Conservation (phyloP, 371 early-diverging fungal genomes). For the Rhizopus arrhizus region DNA sequence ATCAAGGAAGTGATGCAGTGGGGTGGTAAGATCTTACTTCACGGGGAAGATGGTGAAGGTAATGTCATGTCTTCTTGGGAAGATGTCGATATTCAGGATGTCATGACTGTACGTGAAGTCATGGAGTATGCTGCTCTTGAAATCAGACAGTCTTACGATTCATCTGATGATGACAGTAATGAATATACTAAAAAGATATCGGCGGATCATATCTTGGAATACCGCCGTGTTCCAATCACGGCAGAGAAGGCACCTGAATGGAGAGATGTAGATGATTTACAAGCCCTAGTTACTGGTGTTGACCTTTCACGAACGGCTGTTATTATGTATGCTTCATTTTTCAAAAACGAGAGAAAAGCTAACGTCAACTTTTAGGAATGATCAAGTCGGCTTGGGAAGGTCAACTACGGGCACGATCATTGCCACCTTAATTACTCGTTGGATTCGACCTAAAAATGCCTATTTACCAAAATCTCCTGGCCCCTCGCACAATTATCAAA, state of each 20-base stretch:
- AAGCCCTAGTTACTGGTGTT: slow-evolving; percentile 38
- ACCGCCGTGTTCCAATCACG: slow-evolving; percentile 66
- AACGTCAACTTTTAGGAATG: slow-evolving; percentile 52
- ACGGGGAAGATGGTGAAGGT: slow-evolving; percentile 60
- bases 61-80: slow-evolving; percentile 62
- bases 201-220: slow-evolving; percentile 22
- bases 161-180: slow-evolving; percentile 18
- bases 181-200: background rate
- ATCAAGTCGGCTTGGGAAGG: slow-evolving; percentile 71
- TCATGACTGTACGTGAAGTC: slow-evolving; percentile 61
- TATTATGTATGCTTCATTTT: slow-evolving; percentile 47
- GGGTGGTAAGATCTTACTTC: slow-evolving; percentile 64
- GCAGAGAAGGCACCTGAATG: slow-evolving; percentile 64
- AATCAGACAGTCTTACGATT: slow-evolving; percentile 24
- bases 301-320: slow-evolving; percentile 50
- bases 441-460: slow-evolving; percentile 37
- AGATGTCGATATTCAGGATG: slow-evolving; percentile 56
- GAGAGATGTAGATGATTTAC: slow-evolving; percentile 63
- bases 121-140: slow-evolving; percentile 44
- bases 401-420: slow-evolving; percentile 64
- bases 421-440: slow-evolving; percentile 56
- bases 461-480: slow-evolving; percentile 4
- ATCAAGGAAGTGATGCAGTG: slow-evolving; percentile 58
- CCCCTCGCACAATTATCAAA: slow-evolving; percentile 54
- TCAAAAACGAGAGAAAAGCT: background rate